Evolutionary conservation across 495 filamentous ascomycete species (phyloP).

Genomic region (Tuber aestivum): DNA sequence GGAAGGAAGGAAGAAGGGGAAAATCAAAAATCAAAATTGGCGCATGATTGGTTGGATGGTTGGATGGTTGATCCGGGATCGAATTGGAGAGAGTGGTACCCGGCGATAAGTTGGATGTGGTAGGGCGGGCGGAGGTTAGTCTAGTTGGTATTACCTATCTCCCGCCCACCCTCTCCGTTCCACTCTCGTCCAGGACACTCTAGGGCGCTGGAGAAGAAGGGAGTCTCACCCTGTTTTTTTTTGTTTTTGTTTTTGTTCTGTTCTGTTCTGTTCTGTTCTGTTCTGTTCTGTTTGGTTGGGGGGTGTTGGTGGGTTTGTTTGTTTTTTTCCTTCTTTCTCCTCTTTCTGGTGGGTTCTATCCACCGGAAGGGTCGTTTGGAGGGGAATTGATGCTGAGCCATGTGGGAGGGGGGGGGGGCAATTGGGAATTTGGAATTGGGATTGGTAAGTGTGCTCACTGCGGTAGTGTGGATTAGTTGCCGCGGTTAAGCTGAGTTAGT

Average conservation of each 20-base stretch:
- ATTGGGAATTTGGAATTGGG: slow-evolving; percentile 2
- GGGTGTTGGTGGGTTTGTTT: not conserved
- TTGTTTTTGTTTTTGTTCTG: too few species aligned
- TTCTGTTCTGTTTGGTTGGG: slow-evolving; percentile 16
- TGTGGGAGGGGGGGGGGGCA: not conserved
- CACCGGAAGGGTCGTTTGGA: not conserved
- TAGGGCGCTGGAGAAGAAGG: not conserved
- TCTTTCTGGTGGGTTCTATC: slow-evolving; percentile 8
- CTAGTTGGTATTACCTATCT: not conserved
- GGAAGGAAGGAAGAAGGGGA: too few species aligned
- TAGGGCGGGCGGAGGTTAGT: too few species aligned
- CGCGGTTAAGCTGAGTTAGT: not conserved
- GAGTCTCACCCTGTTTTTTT: not conserved
- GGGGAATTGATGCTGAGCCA: not conserved
- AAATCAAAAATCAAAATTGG: too few species aligned
- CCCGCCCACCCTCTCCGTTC: too few species aligned
- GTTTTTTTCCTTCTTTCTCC: slow-evolving; percentile 8
- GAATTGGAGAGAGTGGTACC: not conserved
- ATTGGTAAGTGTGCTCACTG: not conserved
- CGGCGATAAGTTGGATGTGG: not conserved
- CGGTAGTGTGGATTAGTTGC: not conserved
- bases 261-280: too few species aligned
- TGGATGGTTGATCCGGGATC: not conserved
- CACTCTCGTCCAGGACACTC: too few species aligned
- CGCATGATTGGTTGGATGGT: not conserved